Evolutionary conservation across 768 basidiomycete species (phyloP).

Genomic region (Serendipita indica): DNA sequence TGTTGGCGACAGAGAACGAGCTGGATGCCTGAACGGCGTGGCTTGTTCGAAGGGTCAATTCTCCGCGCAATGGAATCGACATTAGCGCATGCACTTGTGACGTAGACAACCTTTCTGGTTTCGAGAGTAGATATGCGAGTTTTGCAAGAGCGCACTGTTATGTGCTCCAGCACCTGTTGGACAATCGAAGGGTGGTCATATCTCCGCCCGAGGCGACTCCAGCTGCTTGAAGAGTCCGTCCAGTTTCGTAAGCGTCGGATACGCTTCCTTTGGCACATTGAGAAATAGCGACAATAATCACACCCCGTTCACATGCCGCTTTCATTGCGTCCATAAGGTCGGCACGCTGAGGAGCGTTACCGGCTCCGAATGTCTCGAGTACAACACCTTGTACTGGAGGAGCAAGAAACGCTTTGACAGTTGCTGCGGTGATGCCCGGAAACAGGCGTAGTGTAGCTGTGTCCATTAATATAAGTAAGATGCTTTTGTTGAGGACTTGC

Average conservation of each 20-base stretch:
- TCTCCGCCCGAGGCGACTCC: constrained; percentile 78
- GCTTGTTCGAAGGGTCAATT: constrained; percentile 65
- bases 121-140: constrained; percentile 77
- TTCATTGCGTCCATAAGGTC: constrained; percentile 65
- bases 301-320: constrained; percentile 66
- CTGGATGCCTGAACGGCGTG: constrained; percentile 18
- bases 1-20: constrained; percentile 27
- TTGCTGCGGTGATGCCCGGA: constrained; percentile 67
- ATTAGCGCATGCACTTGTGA: constrained; percentile 62
- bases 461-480: constrained; percentile 16
- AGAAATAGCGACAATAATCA: constrained; percentile 81
- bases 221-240: constrained; percentile 47
- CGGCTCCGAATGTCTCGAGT: constrained; percentile 82
- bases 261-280: constrained; percentile 84
- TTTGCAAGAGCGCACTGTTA: constrained; percentile 76
- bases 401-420: constrained; percentile 58
- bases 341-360: constrained; percentile 73
- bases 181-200: constrained; percentile 52
- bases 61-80: constrained; percentile 68
- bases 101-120: constrained; percentile 50
- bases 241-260: constrained; percentile 70
- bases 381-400: constrained; percentile 70
- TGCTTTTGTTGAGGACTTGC: constrained; percentile 27
- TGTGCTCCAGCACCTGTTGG: constrained; percentile 1
- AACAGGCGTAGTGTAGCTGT: constrained; percentile 71